Conservation (phyloP, 1,284 basidiomycete species). For the Trichosporon ovoides region DNA sequence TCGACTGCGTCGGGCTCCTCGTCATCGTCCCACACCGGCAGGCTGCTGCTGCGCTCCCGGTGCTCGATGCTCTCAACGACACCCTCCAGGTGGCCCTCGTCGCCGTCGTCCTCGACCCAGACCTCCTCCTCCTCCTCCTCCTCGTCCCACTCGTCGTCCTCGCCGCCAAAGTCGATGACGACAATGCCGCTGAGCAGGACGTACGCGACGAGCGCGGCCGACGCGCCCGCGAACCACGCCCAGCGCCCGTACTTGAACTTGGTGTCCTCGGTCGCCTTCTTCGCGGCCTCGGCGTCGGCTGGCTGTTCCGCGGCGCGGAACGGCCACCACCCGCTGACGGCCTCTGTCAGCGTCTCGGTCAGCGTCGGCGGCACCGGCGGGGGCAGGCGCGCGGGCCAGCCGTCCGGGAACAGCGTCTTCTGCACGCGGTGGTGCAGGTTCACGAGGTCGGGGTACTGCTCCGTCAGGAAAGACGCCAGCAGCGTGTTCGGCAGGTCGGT, state of each 20-base stretch:
- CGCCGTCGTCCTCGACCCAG: constrained; percentile 11
- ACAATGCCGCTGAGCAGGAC: constrained; percentile 80
- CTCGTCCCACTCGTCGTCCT: constrained; percentile 24
- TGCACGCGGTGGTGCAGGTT: constrained; percentile 34
- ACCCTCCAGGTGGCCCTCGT: constrained; percentile 13
- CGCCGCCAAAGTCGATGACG: constrained; percentile 26
- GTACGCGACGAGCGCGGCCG: constrained; percentile 65
- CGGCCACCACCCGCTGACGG: not conserved
- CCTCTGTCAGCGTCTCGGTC: not conserved
- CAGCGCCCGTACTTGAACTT: constrained; percentile 34
- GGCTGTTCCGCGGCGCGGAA: not conserved
- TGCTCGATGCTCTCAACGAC: constrained; percentile 11
- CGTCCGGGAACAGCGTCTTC: constrained; percentile 22
- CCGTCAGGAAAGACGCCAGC: constrained; percentile 37
- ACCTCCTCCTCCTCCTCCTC: constrained; percentile 20
- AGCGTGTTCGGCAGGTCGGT: constrained; percentile 42
- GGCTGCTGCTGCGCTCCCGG: not conserved
- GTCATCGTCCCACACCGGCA: constrained; percentile 12
- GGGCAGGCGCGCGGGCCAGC: constrained; percentile 16
- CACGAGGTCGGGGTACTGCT: constrained; percentile 33
- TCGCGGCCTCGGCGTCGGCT: not conserved
- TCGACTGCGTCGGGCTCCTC: constrained; percentile 4
- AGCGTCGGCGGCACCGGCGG: not conserved
- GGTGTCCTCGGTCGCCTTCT: constrained; percentile 25
- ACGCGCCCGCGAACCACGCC: constrained; percentile 40